These are phyloP conservation scores for Binderoboletus segoi DNA, from an alignment of 1,284 basidiomycete species.

Conservation along the genomic window DNA sequence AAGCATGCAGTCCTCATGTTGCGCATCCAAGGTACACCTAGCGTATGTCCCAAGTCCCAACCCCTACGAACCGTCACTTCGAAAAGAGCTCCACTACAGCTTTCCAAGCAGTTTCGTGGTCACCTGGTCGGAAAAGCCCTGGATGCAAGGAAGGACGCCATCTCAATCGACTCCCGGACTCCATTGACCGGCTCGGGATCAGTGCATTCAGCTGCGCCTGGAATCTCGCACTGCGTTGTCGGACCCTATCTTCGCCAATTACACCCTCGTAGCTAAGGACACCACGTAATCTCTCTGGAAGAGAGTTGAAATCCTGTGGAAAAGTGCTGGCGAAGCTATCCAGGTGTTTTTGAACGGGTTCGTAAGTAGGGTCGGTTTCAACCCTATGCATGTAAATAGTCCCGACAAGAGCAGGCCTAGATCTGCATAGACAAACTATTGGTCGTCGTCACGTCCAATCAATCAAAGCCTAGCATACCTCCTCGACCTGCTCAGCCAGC, in stretches of 20 bases:
- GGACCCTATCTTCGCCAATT: accelerated
- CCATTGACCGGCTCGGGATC: not conserved
- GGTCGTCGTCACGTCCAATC: not conserved
- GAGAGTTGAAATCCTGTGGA: not conserved
- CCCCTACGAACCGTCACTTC: too few relatives aligned
- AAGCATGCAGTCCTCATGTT: too few relatives aligned
- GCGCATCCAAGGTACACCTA: too few relatives aligned
- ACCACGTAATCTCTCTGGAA: slow-evolving; percentile 4
- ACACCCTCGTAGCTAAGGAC: slow-evolving; percentile 12
- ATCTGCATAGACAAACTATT: slow-evolving; percentile 5
- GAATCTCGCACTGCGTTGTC: not conserved
- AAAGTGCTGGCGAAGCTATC: slow-evolving; percentile 9
- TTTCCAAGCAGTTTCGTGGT: not conserved
- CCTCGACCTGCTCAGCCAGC: slow-evolving; percentile 10
- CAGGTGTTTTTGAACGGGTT: slow-evolving; percentile 14
- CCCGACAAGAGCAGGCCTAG: slow-evolving; percentile 13
- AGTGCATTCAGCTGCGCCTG: not conserved
- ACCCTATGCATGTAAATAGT: slow-evolving; percentile 22
- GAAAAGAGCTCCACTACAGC: not conserved
- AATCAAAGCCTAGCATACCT: slow-evolving; percentile 7
- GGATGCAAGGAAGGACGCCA: not conserved
- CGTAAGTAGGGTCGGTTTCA: not conserved
- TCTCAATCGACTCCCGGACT: not conserved
- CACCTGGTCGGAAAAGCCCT: not conserved
- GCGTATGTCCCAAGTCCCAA: too few relatives aligned